Evolutionary conservation across 257 asterid genomes (phyloP).

Genomic region (Nemophila menziesii): DNA sequence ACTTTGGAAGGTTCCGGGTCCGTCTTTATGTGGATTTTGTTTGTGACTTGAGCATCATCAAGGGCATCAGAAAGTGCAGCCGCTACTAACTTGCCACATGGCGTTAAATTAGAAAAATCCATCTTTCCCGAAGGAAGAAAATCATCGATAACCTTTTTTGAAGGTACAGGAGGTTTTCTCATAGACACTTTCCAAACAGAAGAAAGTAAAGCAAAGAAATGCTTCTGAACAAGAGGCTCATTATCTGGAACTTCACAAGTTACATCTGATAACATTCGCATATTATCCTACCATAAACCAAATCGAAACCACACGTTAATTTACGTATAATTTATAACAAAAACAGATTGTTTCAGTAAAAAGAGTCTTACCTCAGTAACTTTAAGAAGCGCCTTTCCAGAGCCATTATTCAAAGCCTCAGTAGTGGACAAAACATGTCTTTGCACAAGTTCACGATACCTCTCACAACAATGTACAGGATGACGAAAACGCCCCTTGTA

Average conservation of each 20-base stretch:
- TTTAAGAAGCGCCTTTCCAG: conserved; percentile 73
- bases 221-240: conserved; percentile 72
- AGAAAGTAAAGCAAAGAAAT: conserved; percentile 66
- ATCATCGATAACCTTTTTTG: conserved; percentile 33
- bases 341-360: neutral
- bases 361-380: conserved; percentile 71
- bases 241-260: conserved; percentile 59
- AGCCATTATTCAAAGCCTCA: conserved; percentile 47
- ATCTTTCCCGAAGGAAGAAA: conserved; percentile 23
- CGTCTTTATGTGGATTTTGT: conserved; percentile 19
- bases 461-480: conserved; percentile 87
- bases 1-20: conserved; percentile 26
- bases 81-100: conserved; percentile 60
- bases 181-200: conserved; percentile 49
- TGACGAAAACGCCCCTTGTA: conserved; percentile 81
- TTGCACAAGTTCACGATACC: conserved; percentile 83
- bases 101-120: conserved; percentile 46
- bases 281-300: conserved; percentile 55
- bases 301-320: conserved; percentile 14
- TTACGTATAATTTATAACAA: neutral
- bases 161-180: conserved; percentile 17
- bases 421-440: conserved; percentile 54
- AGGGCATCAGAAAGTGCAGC: conserved; percentile 40
- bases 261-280: conserved; percentile 55
- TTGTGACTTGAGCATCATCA: conserved; percentile 19